A percentile compares a stretch with the other conserved stretches of the same genome.
These are phyloP conservation scores for Fomes fomentarius DNA, from an alignment of 1,284 basidiomycete species.

Conservation along the genomic window DNA sequence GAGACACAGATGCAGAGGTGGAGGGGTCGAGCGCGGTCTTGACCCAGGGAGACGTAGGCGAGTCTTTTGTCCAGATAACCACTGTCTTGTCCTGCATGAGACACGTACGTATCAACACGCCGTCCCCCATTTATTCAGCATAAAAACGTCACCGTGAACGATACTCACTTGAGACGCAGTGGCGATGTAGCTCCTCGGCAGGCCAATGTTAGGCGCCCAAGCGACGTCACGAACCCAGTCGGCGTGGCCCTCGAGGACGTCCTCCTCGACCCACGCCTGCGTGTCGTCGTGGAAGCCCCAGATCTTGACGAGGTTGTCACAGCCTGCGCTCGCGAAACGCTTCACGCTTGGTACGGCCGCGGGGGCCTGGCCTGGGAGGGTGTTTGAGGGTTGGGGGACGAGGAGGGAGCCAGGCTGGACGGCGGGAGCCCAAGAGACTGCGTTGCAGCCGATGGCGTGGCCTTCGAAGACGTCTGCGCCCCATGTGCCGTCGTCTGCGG, in stretches of 20 bases:
- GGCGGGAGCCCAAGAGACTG: constrained; percentile 98
- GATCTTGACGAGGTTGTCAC: constrained; percentile 94
- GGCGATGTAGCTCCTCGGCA: constrained; percentile 94
- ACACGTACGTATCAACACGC: neutral
- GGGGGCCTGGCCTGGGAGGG: constrained; percentile 47
- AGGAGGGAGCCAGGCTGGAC: constrained; percentile 84
- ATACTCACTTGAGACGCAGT: constrained; percentile 84
- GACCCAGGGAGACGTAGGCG: constrained; percentile 79
- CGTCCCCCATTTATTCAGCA: neutral
- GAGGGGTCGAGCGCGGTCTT: constrained; percentile 86
- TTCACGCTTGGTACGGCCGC: constrained; percentile 57
- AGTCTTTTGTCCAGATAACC: constrained; percentile 92
- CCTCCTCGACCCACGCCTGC: constrained; percentile 89
- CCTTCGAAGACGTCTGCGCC: constrained; percentile 95
- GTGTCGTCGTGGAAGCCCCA: constrained; percentile 85
- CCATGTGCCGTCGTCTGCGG: constrained; percentile 92
- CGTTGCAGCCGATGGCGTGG: constrained; percentile 96
- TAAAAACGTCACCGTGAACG: neutral
- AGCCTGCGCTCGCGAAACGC: constrained; percentile 94
- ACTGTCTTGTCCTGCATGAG: constrained; percentile 80
- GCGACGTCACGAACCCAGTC: constrained; percentile 99
- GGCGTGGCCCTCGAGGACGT: constrained; percentile 86
- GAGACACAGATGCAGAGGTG: constrained; percentile 51
- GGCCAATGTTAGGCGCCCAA: constrained; percentile 96
- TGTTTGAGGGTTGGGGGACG: constrained; percentile 48